phyloP scores from a whole-genome alignment of 2,329 filamentous ascomycete genomes.

The Fusarium kyushuense region DNA sequence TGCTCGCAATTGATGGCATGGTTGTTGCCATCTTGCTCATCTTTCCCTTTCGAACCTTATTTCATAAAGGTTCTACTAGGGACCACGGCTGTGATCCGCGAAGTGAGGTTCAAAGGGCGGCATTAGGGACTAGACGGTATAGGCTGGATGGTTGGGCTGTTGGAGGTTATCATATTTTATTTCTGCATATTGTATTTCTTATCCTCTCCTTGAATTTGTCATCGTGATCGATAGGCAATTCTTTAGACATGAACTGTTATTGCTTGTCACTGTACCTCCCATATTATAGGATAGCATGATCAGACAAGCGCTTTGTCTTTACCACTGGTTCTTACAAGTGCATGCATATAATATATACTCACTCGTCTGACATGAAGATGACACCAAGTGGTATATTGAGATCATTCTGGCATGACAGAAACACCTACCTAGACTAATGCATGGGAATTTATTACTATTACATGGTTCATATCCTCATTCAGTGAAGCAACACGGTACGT shows the following conservation, averaged over 20 bases:
- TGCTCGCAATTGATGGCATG: conserved; percentile 37
- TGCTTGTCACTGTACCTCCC: conserved; percentile 27
- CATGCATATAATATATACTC: background rate
- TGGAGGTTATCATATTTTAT: conserved; percentile 40
- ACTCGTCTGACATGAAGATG: background rate
- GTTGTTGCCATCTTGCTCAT: conserved; percentile 22
- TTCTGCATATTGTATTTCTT: conserved; percentile 24
- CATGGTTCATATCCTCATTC: background rate
- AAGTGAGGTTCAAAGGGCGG: background rate
- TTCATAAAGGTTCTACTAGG: conserved; percentile 9
- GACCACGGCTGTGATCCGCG: background rate
- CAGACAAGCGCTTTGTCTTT: conserved; percentile 17
- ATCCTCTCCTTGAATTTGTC: conserved; percentile 8
- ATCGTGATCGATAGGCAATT: conserved; percentile 34
- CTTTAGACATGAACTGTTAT: conserved; percentile 23
- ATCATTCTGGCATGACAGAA: background rate
- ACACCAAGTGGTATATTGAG: background rate
- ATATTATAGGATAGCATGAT: conserved; percentile 28
- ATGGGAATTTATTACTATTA: background rate
- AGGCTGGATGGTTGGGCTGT: conserved; percentile 24
- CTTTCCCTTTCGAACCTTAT: conserved; percentile 5
- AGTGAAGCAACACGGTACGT: background rate
- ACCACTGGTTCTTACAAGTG: background rate
- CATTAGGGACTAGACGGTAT: conserved; percentile 14
- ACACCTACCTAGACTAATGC: background rate